Evolutionary conservation across 371 early-diverging fungal species (phyloP), one percentile per base, ranked within the genome.

Genomic region (Chytridium lagenaria): DNA sequence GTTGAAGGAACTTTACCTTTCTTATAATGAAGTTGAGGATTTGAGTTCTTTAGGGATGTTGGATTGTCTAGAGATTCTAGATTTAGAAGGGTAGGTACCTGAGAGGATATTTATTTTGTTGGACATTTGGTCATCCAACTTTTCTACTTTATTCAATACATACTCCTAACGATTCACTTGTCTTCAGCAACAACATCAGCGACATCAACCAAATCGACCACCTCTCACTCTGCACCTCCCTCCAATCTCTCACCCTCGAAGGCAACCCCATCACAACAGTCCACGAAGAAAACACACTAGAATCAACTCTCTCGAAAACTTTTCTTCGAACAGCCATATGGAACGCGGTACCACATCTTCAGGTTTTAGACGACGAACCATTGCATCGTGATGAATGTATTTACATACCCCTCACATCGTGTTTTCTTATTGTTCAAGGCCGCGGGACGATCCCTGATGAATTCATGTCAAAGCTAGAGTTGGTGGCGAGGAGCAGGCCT

Each of bases 41-140:
- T 66, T 82, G 7, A 74, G 76, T 50, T 55, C 71, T 0, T 40
- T 84, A 26, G 59, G 76, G 16, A 76, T 79, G 77, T 68, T 84
- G 49, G 84, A 84, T 38, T 26, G 26, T 26, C 69, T 84, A 38
- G 66, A 78, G 36, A 61, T 81, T 3, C 59, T 84, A 23, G 84
- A 84, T 72, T 67, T 84, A n/a, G 82, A 84, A 76, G 77, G 81
- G 82, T 82, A 55, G 2, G 77, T 50, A 16, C 23, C 22, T 31
- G n/a, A 36, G 16, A 22, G 36, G 22, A 22, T 23, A 15, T 30
- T 23, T 10, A 30, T 23, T 55, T 19, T n/a, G n/a, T n/a, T n/a
- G n/a, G n/a, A n/a, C n/a, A n/a, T n/a, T n/a, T n/a, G n/a, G n/a
- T 10, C 57, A 55, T 55, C 15, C 33, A 36, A 7, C 33, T 63